These are phyloP conservation scores for Dipodascus geniculatus DNA, from an alignment of 805 yeast genomes.

Conservation along the genomic window DNA sequence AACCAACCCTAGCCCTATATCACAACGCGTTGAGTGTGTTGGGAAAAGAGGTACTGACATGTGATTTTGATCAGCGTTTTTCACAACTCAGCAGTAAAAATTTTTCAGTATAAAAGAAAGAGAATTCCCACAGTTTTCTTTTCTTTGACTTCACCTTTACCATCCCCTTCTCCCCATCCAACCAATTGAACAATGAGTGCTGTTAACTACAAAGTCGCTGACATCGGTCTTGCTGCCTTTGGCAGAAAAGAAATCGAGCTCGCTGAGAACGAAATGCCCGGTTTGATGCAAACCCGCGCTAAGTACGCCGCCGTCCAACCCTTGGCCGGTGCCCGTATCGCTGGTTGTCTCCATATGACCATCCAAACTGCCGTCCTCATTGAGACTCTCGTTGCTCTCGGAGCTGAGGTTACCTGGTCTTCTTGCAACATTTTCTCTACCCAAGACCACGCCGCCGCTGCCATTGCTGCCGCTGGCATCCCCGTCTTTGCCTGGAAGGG, in stretches of 20 bases:
- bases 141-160: background rate
- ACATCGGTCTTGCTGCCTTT: slow-evolving; percentile 96
- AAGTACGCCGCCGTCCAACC: slow-evolving; percentile 89
- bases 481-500: slow-evolving; percentile 99
- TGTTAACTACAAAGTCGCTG: slow-evolving; percentile 87
- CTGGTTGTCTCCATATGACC: slow-evolving; percentile 99
- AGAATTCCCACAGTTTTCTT: background rate
- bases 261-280: slow-evolving; percentile 99
- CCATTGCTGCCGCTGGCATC: slow-evolving; percentile 98
- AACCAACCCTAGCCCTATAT: background rate
- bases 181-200: slow-evolving; percentile 36
- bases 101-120: background rate
- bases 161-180: background rate
- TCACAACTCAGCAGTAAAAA: background rate
- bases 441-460: slow-evolving; percentile 99
- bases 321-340: slow-evolving; percentile 95
- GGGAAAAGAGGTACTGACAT: no score
- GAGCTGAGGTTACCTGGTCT: slow-evolving; percentile 99
- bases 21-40: no score
- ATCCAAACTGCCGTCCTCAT: slow-evolving; percentile 98
- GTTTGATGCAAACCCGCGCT: slow-evolving; percentile 94
- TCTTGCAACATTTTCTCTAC: slow-evolving; percentile 99
- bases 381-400: slow-evolving; percentile 92
- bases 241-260: slow-evolving; percentile 99
- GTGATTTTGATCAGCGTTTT: background rate